Conservation (phyloP, 2,329 filamentous ascomycete genomes). For the Cadophora gregata region DNA sequence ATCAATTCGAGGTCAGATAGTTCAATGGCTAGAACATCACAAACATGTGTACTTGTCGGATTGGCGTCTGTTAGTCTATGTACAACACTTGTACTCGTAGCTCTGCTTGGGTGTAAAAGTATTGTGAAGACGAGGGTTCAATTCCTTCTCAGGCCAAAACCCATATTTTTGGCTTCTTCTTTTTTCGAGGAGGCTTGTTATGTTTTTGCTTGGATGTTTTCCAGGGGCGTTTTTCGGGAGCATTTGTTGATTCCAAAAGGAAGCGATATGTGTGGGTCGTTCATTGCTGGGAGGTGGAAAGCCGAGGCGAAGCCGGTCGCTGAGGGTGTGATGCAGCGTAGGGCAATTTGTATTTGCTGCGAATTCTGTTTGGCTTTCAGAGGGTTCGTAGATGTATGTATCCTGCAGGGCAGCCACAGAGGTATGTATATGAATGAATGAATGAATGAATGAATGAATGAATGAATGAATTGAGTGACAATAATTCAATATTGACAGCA, state of each 20-base stretch:
- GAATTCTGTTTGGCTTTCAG: background rate
- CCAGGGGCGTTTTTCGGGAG: background rate
- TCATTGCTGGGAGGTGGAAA: background rate
- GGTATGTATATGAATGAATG: no score
- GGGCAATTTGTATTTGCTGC: no score
- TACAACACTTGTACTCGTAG: conserved; percentile 6
- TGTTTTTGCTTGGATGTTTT: background rate
- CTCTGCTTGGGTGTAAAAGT: background rate
- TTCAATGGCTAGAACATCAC: conserved; percentile 18
- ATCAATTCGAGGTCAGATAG: background rate
- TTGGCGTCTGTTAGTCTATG: background rate
- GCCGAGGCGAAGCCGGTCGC: background rate
- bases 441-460: no score
- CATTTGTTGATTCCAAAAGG: background rate
- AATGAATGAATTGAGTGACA: no score
- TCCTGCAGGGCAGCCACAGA: background rate
- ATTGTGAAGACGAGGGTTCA: conserved; percentile 11
- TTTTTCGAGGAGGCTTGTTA: background rate
- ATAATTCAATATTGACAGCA: no score
- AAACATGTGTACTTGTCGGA: background rate
- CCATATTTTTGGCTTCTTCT: background rate
- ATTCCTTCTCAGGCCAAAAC: conserved; percentile 9
- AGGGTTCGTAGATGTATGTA: background rate
- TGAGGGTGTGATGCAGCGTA: background rate
- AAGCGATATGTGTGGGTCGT: conserved; percentile 1